Conservation (phyloP, 257 asterid genomes). For the Phtheirospermum japonicum region DNA sequence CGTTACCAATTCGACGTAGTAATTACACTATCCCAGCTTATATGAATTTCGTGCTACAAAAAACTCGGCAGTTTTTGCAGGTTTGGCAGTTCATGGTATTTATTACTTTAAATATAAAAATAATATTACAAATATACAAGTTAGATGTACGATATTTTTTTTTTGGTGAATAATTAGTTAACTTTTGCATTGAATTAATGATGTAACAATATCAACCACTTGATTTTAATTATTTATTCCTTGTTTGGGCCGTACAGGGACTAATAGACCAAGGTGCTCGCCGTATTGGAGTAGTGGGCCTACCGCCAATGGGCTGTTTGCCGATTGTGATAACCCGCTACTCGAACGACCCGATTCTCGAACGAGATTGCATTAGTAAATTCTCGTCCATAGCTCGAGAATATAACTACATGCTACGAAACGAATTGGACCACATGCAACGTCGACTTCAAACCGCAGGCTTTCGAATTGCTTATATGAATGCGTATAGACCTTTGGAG, state of each 20-base stretch:
- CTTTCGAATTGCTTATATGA: constrained; percentile 48
- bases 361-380: constrained; percentile 41
- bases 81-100: constrained; percentile 29
- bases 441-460: background rate
- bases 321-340: constrained; percentile 53
- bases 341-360: constrained; percentile 28
- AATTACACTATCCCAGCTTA: constrained; percentile 46
- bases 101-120: background rate
- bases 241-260: constrained; percentile 36
- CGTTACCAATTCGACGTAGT: constrained; percentile 52
- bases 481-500: constrained; percentile 38
- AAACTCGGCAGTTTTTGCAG: constrained; percentile 45
- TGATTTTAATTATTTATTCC: too few species aligned
- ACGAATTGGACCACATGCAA: constrained; percentile 31
- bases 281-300: constrained; percentile 65
- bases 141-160: too few species aligned
- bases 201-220: too few species aligned
- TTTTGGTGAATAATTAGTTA: too few species aligned
- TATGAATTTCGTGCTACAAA: constrained; percentile 40
- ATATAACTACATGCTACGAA: constrained; percentile 49
- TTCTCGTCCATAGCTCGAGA: constrained; percentile 43
- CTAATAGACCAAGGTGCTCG: constrained; percentile 57
- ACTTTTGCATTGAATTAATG: too few species aligned
- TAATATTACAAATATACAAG: too few species aligned
- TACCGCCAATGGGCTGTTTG: constrained; percentile 79